Evolutionary conservation across 129 eudicot genomes (phyloP).

Genomic region (Lactuca sativa): DNA sequence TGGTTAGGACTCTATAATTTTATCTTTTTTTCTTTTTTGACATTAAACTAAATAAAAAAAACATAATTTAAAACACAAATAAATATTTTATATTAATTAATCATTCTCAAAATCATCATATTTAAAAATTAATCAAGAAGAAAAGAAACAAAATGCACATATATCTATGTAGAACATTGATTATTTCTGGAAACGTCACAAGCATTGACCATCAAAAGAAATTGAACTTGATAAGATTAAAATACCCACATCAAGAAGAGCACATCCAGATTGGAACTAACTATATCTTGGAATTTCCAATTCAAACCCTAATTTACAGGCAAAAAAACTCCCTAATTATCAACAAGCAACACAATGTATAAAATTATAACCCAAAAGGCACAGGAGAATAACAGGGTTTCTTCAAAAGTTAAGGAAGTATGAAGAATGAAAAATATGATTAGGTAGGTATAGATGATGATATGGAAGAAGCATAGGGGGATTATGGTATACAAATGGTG

Average conservation of each 20-base stretch:
- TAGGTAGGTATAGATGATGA: constrained; percentile 8
- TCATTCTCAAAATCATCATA: not conserved
- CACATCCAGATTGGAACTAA: constrained; percentile 31
- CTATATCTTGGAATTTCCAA: constrained; percentile 6
- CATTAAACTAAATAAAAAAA: no score
- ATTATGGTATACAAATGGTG: not conserved
- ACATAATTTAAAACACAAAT: no score
- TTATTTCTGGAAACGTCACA: constrained; percentile 4
- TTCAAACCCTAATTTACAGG: constrained; percentile 15
- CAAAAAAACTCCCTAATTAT: constrained; percentile 6
- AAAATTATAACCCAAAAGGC: not conserved
- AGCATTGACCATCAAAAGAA: constrained; percentile 9
- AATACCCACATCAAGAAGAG: constrained; percentile 10
- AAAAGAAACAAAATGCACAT: constrained; percentile 12
- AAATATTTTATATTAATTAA: constrained; percentile 11
- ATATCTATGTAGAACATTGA: not conserved
- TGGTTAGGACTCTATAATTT: no score
- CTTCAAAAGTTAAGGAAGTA: constrained; percentile 10
- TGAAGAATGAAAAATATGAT: constrained; percentile 7
- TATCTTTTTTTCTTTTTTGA: no score
- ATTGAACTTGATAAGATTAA: constrained; percentile 19
- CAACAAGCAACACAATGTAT: not conserved
- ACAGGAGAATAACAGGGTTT: constrained; percentile 9
- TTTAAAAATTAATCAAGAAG: not conserved
- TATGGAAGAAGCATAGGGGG: constrained; percentile 7